phyloP scores from a whole-genome alignment of 345 rosid genomes.

The Diplotaxis tenuifolia region DNA sequence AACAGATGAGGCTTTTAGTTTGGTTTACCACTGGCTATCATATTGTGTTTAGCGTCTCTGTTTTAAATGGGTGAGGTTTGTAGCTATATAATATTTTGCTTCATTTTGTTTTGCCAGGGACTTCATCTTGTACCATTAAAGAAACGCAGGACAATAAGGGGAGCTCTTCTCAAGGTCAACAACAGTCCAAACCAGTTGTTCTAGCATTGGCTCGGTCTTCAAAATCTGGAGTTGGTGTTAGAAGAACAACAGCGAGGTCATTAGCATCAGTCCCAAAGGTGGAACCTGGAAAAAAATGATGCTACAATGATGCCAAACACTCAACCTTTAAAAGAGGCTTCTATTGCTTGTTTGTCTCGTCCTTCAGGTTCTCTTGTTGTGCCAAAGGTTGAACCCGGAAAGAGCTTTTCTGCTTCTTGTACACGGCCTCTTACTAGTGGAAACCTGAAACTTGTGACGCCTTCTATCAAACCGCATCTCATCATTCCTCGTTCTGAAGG shows the following conservation, averaged over 20 bases:
- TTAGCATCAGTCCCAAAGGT: constrained; percentile 53
- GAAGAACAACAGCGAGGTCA: constrained; percentile 39
- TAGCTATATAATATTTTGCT: too few species aligned
- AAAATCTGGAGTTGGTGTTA: constrained; percentile 44
- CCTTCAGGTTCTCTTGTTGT: constrained; percentile 14
- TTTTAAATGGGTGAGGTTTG: constrained; percentile 9
- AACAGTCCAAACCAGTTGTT: constrained; percentile 43
- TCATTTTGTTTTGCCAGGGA: too few species aligned
- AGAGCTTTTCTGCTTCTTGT: constrained; percentile 13
- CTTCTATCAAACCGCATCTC: constrained; percentile 30
- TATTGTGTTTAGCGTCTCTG: neutral
- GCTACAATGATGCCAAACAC: too few species aligned
- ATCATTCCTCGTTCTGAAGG: constrained; percentile 34
- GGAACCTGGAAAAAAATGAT: too few species aligned
- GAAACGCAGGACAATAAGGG: constrained; percentile 35
- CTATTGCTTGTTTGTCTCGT: neutral
- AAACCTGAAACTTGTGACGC: constrained; percentile 19
- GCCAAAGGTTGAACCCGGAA: constrained; percentile 34
- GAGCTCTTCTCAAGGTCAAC: constrained; percentile 37
- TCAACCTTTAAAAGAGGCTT: neutral
- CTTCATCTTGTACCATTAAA: constrained; percentile 26
- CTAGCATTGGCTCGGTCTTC: constrained; percentile 36
- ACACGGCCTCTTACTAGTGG: constrained; percentile 40
- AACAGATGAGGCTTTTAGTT: neutral
- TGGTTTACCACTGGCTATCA: constrained; percentile 9